These are phyloP conservation scores for Spathaspora sp. DNA, from an alignment of 805 yeast species.

Conservation along the genomic window DNA sequence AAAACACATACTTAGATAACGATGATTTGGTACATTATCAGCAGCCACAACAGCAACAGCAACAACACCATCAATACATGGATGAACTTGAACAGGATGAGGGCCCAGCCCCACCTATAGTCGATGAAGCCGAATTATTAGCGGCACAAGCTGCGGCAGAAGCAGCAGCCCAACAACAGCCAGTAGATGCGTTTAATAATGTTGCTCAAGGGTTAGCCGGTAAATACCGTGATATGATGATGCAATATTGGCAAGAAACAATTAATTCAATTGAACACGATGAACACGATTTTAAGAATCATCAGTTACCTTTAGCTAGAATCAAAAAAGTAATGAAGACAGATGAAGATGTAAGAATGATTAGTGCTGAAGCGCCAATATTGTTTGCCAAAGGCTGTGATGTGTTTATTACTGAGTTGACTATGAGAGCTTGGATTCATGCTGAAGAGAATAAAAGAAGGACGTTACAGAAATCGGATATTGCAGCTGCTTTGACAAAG, in stretches of 20 bases:
- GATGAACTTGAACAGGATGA: conserved; percentile 3
- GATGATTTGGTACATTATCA: conserved; percentile 6
- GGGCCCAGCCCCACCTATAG: conserved; percentile 15
- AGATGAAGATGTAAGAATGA: conserved; percentile 96
- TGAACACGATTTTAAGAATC: conserved; percentile 89
- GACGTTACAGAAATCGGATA: conserved; percentile 89
- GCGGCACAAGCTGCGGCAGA: conserved; percentile 47
- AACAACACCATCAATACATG: conserved; percentile 1
- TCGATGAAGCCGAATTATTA: conserved; percentile 38
- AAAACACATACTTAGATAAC: conserved; percentile 4
- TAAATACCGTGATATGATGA: conserved; percentile 79
- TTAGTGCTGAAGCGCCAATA: conserved; percentile 97
- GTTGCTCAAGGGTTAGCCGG: conserved; percentile 92
- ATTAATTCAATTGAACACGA: conserved; percentile 85
- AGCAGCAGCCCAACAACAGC: conserved; percentile 43
- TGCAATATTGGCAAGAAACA: conserved; percentile 97
- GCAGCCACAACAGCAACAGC: conserved; percentile 3
- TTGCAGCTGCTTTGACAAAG: conserved; percentile 91
- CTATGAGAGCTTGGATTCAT: conserved; percentile 99
- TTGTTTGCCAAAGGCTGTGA: conserved; percentile 98
- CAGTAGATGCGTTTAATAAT: conserved; percentile 71
- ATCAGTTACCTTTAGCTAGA: conserved; percentile 91
- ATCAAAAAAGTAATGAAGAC: conserved; percentile 98
- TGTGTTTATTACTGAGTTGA: conserved; percentile 90
- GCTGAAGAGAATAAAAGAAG: conserved; percentile 95